Evolutionary conservation across 768 basidiomycete genomes (phyloP), one percentile per base, ranked within the genome.

Genomic region (Tricholoma furcatifolium): DNA sequence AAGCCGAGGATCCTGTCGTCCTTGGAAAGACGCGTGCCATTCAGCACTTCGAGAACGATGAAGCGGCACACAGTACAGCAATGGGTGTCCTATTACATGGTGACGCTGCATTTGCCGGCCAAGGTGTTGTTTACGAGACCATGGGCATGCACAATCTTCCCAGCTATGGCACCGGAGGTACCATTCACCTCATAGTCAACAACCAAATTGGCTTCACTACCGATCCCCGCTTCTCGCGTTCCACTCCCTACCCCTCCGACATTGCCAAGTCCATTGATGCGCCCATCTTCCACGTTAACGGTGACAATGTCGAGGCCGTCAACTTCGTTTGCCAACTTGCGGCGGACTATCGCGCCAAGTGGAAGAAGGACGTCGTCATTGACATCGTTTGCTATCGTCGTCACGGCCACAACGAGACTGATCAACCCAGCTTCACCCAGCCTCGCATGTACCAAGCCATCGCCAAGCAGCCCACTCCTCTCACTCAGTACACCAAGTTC

Each of bases 201-300:
- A 98, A 98, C 73, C 96, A 98, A 68, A 96, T 98, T 55, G 96
- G 96, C 53, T 99, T 99, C 77, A 99, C 97, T 46, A 99, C 97
- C 31, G 96, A 98, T 66, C 97, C 97, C 42, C 87, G 95, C 52
- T 97, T 98, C 75, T 78, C 96, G 42, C 94, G 97, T 53, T 98
- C 96, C 15, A 99, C 97, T 3, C 91, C 97, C 44, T 98, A 99
- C 74, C 91, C 91, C 11, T 98, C 96, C 50, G 97, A 99, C 66
- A 91, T 99, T 59, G 97, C 97, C 57, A 99, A 99, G 72, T 86
- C 93, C 43, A 98, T 98, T 67, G 97, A 99, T 63, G 82, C 97
- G 0, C 96, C 96, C 45, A 98, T 99, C 71, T 96, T 99, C 86
- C 96, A 99, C 71, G 97, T 98, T 65, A 99, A 99, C 64, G 96